Conservation (phyloP, 805 yeast species). For the Ogataea thermomethanolica region DNA sequence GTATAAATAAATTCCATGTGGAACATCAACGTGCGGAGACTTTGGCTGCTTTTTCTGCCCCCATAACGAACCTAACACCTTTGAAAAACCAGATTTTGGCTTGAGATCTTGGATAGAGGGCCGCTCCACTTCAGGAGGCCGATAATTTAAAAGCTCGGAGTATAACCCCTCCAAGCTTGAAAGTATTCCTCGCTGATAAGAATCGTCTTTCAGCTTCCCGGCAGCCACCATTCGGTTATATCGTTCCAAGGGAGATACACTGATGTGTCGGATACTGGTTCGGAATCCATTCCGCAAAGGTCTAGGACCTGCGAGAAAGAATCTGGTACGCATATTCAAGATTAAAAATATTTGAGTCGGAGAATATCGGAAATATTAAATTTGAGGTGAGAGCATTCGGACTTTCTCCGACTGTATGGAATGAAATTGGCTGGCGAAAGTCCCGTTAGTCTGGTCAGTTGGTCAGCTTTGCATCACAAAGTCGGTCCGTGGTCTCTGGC, state of each 20-base stretch:
- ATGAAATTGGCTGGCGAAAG: too few relatives aligned
- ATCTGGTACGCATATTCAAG: neutral
- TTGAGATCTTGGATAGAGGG: conserved; percentile 52
- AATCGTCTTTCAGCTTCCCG: conserved; percentile 66
- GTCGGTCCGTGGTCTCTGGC: too few relatives aligned
- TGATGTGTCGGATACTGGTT: conserved; percentile 6
- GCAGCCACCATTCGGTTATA: conserved; percentile 28
- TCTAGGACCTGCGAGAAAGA: neutral
- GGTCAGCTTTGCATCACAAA: too few relatives aligned
- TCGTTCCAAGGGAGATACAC: conserved; percentile 28
- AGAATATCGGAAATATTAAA: conserved; percentile 2
- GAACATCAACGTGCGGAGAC: conserved; percentile 36
- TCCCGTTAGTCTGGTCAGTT: too few relatives aligned
- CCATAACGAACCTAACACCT: conserved; percentile 33
- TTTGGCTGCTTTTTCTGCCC: conserved; percentile 6
- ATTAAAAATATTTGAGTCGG: conserved; percentile 6
- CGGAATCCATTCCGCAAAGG: neutral
- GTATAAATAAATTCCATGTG: conserved; percentile 83
- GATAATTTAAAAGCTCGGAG: conserved; percentile 47
- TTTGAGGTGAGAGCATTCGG: neutral
- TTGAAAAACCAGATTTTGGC: conserved; percentile 45
- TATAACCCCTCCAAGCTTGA: conserved; percentile 59
- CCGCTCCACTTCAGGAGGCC: conserved; percentile 55
- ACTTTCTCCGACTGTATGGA: too few relatives aligned
- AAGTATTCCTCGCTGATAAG: conserved; percentile 74